Evolutionary conservation across 768 basidiomycete species (phyloP), one percentile per base, ranked within the genome.

Genomic region (Steccherinum ochraceum): DNA sequence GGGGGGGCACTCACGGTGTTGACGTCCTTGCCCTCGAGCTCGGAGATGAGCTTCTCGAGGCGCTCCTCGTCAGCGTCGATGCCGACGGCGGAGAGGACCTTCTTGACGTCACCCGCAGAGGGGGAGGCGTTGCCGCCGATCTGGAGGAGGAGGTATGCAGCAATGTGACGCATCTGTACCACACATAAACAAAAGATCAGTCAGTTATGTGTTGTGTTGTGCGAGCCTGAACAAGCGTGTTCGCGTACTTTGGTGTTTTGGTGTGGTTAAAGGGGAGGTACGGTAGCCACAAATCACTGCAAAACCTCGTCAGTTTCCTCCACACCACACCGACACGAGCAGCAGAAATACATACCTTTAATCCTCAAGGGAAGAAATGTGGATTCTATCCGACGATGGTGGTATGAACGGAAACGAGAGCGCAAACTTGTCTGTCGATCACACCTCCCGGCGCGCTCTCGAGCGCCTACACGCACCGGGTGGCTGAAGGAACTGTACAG

Each of bases 131-230:
- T 97, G 50, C 96, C 96, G 59, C 93, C 96, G 67, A 83, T 80
- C 70, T 89, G 87, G 74, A 97, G 93, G 68, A 99, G 92, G 54
- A 99, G 84, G 79, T 96, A 98, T 59, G 93, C 91, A 74, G 93
- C 94, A 70, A 97, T 75, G 67, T 93, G 74, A 72, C 89, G 89
- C 90, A 93, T 93, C 86, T 89, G 59, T 11, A 35, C 16, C n/a
- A n/a, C n/a, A n/a, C n/a, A n/a, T n/a, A n/a, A n/a, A 5, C 40
- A 30, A n/a, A 39, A 45, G 5, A 47, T 24, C 23, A n/a, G 13
- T 12, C 49, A 16, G 39, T n/a, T n/a, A n/a, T n/a, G n/a, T n/a
- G n/a, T 42, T 40, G 40, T 3, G 41, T 12, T 2, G 11, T 12
- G 2, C 10, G 12, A 7, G 4, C 35, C n/a, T 27, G 16, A 40